These are phyloP conservation scores for Clonostachys rhizophaga DNA, from an alignment of 2,329 filamentous ascomycete genomes.

Conservation along the genomic window DNA sequence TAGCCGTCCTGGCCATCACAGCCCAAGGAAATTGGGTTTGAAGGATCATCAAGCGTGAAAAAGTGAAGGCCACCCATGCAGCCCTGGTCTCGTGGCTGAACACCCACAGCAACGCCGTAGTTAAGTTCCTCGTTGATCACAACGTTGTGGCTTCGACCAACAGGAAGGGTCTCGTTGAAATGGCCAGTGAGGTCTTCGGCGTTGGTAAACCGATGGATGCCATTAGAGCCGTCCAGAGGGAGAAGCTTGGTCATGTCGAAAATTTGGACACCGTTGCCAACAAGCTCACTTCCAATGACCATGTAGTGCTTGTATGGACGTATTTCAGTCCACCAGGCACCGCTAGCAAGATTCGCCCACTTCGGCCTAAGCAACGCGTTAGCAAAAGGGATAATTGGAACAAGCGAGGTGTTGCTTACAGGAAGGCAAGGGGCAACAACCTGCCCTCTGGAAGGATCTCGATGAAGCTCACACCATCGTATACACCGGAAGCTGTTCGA, in stretches of 20 bases:
- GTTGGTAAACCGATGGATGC: slow-evolving; percentile 18
- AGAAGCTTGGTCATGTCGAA: slow-evolving; percentile 50
- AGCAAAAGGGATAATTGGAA: no score
- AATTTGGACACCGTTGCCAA: slow-evolving; percentile 51
- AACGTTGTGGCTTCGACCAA: slow-evolving; percentile 43
- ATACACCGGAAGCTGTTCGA: not conserved
- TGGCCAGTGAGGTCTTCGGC: slow-evolving; percentile 21
- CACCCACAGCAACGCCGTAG: slow-evolving; percentile 20
- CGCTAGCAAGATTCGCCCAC: not conserved
- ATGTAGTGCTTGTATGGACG: slow-evolving; percentile 22
- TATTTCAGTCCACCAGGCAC: slow-evolving; percentile 25
- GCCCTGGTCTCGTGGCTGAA: slow-evolving; percentile 2
- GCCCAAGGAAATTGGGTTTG: slow-evolving; percentile 43
- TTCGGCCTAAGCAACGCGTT: no score
- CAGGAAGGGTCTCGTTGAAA: slow-evolving; percentile 16
- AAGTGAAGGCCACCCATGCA: slow-evolving; percentile 33
- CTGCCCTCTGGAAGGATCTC: slow-evolving; percentile 34
- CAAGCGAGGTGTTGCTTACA: slow-evolving; percentile 10
- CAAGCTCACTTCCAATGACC: slow-evolving; percentile 30
- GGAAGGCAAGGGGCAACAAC: slow-evolving; percentile 34
- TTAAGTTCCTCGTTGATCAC: slow-evolving; percentile 39
- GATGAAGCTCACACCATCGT: slow-evolving; percentile 22
- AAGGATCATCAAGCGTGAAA: slow-evolving; percentile 45
- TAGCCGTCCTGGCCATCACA: slow-evolving; percentile 49
- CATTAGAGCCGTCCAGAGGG: slow-evolving; percentile 29